phyloP scores from a whole-genome alignment of 2,329 filamentous ascomycete genomes.

The Cryphonectria naterciae region DNA sequence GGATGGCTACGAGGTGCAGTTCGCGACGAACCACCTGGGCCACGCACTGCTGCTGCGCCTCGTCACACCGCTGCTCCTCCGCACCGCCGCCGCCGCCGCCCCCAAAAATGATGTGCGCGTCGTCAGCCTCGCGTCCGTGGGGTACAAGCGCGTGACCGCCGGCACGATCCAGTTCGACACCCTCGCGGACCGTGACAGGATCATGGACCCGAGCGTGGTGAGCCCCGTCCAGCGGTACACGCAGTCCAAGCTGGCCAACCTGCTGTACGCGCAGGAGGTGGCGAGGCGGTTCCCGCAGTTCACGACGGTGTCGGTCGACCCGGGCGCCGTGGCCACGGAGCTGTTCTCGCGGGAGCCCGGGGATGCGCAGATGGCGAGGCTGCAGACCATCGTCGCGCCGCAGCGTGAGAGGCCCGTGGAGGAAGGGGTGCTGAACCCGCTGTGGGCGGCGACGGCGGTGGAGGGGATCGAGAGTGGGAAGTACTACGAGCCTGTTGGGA shows the following conservation, averaged over 20 bases:
- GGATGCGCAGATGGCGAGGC: constrained; percentile 27
- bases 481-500: constrained; percentile 43
- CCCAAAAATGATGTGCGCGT: constrained; percentile 18
- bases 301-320: constrained; percentile 32
- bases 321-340: constrained; percentile 31
- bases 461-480: constrained; percentile 36
- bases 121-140: constrained; percentile 26
- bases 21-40: constrained; percentile 46
- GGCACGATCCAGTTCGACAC: constrained; percentile 30
- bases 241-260: constrained; percentile 37
- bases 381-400: constrained; percentile 29
- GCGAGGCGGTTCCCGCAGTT: constrained; percentile 33
- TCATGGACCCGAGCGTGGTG: neutral
- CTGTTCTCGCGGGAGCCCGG: constrained; percentile 28
- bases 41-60: constrained; percentile 45
- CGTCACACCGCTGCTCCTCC: constrained; percentile 31
- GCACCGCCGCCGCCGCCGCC: neutral
- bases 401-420: constrained; percentile 33
- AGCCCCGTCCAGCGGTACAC: constrained; percentile 32
- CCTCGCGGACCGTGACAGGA: constrained; percentile 19
- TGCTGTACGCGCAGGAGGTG: constrained; percentile 33
- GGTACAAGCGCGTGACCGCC: constrained; percentile 16
- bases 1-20: constrained; percentile 1
- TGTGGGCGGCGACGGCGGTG: constrained; percentile 45
- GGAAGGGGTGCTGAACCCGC: constrained; percentile 44